These are phyloP conservation scores for Ochromonas danica DNA, from an alignment of 108 stramenopile species.

Conservation along the genomic window DNA sequence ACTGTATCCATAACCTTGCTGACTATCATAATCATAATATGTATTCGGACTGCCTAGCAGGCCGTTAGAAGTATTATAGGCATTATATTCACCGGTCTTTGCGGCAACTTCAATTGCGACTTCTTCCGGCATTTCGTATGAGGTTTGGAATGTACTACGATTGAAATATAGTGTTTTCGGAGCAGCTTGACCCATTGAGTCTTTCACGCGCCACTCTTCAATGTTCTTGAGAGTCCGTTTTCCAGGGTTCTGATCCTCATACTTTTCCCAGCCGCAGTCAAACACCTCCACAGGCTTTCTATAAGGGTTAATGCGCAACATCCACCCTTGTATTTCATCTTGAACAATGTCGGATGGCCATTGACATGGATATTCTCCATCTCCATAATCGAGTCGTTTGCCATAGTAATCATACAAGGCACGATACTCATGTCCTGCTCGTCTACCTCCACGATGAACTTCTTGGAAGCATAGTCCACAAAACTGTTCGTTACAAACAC, in stretches of 20 bases:
- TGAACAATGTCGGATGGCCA: constrained; percentile 65
- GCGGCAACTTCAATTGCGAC: background rate
- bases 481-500: constrained; percentile 66
- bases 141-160: background rate
- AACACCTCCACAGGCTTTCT: background rate
- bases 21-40: background rate
- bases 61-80: background rate
- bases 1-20: background rate
- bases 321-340: constrained; percentile 58
- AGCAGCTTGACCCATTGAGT: background rate
- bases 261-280: constrained; percentile 10
- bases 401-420: constrained; percentile 63
- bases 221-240: background rate
- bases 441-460: constrained; percentile 61
- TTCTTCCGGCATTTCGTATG: constrained; percentile 5
- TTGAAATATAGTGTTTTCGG: background rate
- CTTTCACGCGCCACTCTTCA: background rate
- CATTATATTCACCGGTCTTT: background rate
- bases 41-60: background rate
- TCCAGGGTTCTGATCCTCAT: background rate
- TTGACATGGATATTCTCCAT: constrained; percentile 56
- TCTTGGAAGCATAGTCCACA: constrained; percentile 59
- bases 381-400: constrained; percentile 64
- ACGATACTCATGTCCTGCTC: constrained; percentile 53
- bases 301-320: constrained; percentile 21